Evolutionary conservation across 2,329 filamentous ascomycete species (phyloP), one percentile per base, ranked within the genome.

Genomic region (Sporothrix dimorphospora): DNA sequence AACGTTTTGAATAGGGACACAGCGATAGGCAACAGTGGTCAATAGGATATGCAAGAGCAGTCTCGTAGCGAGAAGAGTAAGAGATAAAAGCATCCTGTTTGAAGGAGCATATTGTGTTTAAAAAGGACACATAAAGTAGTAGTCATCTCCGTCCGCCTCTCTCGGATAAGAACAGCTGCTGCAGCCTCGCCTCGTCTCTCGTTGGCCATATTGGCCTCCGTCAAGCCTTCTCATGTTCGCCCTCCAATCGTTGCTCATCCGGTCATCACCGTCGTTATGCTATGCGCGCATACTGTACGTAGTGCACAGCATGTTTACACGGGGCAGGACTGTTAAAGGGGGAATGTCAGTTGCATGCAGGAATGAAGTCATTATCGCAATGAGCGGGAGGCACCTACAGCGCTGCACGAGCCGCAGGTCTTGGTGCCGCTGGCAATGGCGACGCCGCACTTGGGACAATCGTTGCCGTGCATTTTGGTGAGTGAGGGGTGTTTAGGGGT

Each of bases 381-480:
- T 34, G 19, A 42, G 7, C 16, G 42, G 19, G 27, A 40, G 49
- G 47, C 2, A 45, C 87, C 77, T 83, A 89, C 87, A 77, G 87
- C 86, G 71, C 87, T 87, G 81, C 87, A 89, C 72, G 83, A 81
- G 72, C 78, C 76, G 82, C 87, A 89, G 73, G 82, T 84, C 86
- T 89, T 89, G 81, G 77, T 76, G 55, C 77, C 76, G 76, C 82
- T 82, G 63, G 80, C 77, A 76, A 84, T 83, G 78, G 81, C 74
- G 76, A 82, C 81, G 77, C 83, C 84, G 83, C 87, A 89, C 82
- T 86, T 88, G 82, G 87, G 87, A 84, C 87, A 89, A 76, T 78
- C 75, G 72, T 78, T 76, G 79, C 77, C 79, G 78, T 84, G 82
- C 83, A 84, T 84, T 70, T 75, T 81, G 73, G 57, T 40, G 49